Base-by-base conservation (phyloP, 495 filamentous ascomycete genomes). In the Cercophora newfieldiana region DNA sequence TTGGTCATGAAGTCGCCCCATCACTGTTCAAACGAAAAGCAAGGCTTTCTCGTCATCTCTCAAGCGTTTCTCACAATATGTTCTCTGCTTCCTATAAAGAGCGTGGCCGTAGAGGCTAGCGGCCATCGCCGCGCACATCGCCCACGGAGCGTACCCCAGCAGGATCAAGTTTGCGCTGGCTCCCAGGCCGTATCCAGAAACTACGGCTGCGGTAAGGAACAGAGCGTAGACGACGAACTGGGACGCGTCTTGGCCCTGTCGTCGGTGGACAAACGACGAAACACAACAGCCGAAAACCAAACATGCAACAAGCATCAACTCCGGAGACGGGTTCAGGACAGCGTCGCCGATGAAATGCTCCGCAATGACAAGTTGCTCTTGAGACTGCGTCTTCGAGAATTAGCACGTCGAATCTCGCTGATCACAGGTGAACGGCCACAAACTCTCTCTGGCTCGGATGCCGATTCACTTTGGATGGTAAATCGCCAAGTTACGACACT, bases 271-370 rank as follows among this genome's bases (percentile, higher is more conserved):
- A 59, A 80, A 82, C 22, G 79, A 82, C 1, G 82, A 82, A 1
- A 83, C 73, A 54, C 76, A 77, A 59, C 78, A 83, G 22, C 81
- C 82, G 19, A 82, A 70, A 16, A 79, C 66, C 22, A 83, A 59
- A 60, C 79, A 83, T n/a, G 78, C 78, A 26, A 67, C 67, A 26
- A 83, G 77, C 72, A 82, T 79, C 50, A 80, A 64, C 26, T 63
- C 72, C 16, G 80, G 74, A 16, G 76, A 68, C 16, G 78, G 74
- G 37, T 71, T 25, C 7, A 51, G 66, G 51, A 73, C 58, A 29
- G 78, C 49, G 29, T 75, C 74, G 53, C n/a, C 56, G 54, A 10
- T 8, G 19, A 47, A 1, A 12, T 55, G 24, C 14, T 44, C 18
- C 14, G 29, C 33, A 18, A n/a, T 56, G 47, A 14, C 50, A 28